A percentile compares a stretch with the other conserved stretches of the same genome.
Evolutionary conservation across 257 asterid genomes (phyloP).

Genomic region (Paraleonurus japonicus): DNA sequence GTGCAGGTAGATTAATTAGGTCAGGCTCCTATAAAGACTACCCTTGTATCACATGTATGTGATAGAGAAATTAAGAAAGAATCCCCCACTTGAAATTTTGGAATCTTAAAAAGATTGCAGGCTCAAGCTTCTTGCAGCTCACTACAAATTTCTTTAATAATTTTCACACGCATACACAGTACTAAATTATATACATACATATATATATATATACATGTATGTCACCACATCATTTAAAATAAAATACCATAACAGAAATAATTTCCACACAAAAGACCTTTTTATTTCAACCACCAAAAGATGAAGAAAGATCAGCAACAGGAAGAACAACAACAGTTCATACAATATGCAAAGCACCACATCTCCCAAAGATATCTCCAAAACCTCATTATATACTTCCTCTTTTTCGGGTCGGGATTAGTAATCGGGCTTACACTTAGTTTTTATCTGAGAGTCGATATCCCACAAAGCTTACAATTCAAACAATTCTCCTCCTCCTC

Average conservation of each 20-base stretch:
- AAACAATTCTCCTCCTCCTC: constrained; percentile 21
- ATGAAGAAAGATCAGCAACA: constrained; percentile 29
- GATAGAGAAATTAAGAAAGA: background rate
- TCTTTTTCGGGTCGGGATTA: constrained; percentile 72
- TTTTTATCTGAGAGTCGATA: constrained; percentile 36
- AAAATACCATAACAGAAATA: no score
- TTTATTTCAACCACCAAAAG: background rate
- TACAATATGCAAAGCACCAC: constrained; percentile 28
- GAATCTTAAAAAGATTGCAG: constrained; percentile 14
- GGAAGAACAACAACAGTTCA: constrained; percentile 23
- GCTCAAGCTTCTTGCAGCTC: constrained; percentile 23
- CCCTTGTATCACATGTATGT: constrained; percentile 6
- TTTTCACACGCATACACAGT: background rate
- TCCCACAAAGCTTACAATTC: constrained; percentile 7
- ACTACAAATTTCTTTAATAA: background rate
- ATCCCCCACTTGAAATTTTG: background rate
- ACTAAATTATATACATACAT: background rate
- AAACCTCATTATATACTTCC: constrained; percentile 42
- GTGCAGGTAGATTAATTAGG: constrained; percentile 10
- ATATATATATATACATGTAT: no score
- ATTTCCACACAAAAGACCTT: no score
- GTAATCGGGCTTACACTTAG: constrained; percentile 58
- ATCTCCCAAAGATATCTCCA: constrained; percentile 39
- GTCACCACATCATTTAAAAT: no score
- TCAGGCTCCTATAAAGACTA: background rate